phyloP scores from a whole-genome alignment of 78 protist species.

The Guillardia theta region DNA sequence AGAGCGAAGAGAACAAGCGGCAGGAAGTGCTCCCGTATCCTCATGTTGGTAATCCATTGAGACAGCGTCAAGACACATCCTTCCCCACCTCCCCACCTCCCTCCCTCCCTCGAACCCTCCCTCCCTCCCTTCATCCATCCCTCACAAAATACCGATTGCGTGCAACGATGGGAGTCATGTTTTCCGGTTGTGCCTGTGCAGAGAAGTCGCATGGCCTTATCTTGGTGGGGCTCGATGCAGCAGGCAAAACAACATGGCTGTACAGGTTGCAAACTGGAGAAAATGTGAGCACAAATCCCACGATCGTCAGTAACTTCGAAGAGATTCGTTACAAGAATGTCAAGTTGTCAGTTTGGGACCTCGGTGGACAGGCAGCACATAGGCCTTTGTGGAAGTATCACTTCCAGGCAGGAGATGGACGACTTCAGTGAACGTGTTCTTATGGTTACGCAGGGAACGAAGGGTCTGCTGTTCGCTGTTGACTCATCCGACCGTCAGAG shows the following conservation, averaged over 20 bases:
- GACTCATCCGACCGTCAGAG: not conserved
- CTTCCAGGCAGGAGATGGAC: too few species aligned
- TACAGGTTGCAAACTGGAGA: not conserved
- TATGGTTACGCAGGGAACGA: not conserved
- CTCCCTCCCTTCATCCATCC: too few species aligned
- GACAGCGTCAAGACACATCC: too few species aligned
- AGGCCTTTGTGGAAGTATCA: not conserved
- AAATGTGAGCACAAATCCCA: not conserved
- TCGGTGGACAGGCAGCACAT: not conserved
- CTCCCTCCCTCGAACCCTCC: too few species aligned
- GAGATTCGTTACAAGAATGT: not conserved
- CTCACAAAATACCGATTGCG: too few species aligned
- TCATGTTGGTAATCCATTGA: too few species aligned
- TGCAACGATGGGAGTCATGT: too few species aligned
- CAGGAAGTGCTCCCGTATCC: too few species aligned
- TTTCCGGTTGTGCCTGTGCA: too few species aligned
- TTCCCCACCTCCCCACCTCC: too few species aligned
- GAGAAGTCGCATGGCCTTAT: not conserved
- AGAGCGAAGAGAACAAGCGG: too few species aligned
- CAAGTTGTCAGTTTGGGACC: not conserved
- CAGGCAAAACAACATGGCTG: not conserved
- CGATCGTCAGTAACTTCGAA: not conserved
- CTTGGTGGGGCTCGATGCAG: not conserved
- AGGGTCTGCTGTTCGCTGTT: not conserved
- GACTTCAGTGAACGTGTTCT: too few species aligned